A percentile compares a stretch with the other conserved stretches of the same genome.
Conservation (phyloP, 805 yeast genomes). For the Yamadazyma akitaensis region DNA sequence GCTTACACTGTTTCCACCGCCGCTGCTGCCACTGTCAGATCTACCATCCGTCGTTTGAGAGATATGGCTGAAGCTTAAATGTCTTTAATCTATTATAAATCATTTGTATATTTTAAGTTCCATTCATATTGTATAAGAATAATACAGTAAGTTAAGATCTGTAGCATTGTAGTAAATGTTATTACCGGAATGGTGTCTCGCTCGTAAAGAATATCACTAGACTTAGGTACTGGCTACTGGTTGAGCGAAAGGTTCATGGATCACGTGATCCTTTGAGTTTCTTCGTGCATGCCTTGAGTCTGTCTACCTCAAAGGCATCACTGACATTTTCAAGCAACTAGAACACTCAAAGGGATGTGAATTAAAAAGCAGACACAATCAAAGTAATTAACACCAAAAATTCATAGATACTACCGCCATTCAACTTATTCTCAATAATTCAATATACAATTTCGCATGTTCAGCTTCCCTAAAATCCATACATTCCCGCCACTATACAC, state of each 20-base stretch:
- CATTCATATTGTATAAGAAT: slow-evolving; percentile 10
- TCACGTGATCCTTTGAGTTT: too few species aligned
- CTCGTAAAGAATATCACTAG: too few species aligned
- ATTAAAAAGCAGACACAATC: too few species aligned
- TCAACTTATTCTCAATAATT: not conserved
- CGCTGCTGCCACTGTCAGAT: slow-evolving; percentile 99
- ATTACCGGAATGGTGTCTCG: too few species aligned
- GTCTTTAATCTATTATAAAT: slow-evolving; percentile 9
- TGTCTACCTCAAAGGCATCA: too few species aligned
- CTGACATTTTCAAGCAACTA: too few species aligned
- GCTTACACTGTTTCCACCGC: slow-evolving; percentile 99
- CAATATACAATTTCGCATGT: slow-evolving; percentile 11
- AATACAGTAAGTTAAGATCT: not conserved
- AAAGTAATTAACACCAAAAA: too few species aligned
- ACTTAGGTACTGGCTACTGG: too few species aligned
- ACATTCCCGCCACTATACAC: slow-evolving; percentile 90
- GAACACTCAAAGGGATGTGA: too few species aligned
- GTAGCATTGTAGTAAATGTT: not conserved
- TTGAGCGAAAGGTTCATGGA: too few species aligned
- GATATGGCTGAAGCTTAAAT: slow-evolving; percentile 98
- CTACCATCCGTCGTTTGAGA: slow-evolving; percentile 99
- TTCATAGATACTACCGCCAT: not conserved
- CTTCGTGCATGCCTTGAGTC: too few species aligned
- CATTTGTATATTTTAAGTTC: slow-evolving; percentile 23
- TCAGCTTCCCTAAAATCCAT: slow-evolving; percentile 41